Conservation (phyloP, 176 grass and related monocot species). For the Lolium multiflorum region DNA sequence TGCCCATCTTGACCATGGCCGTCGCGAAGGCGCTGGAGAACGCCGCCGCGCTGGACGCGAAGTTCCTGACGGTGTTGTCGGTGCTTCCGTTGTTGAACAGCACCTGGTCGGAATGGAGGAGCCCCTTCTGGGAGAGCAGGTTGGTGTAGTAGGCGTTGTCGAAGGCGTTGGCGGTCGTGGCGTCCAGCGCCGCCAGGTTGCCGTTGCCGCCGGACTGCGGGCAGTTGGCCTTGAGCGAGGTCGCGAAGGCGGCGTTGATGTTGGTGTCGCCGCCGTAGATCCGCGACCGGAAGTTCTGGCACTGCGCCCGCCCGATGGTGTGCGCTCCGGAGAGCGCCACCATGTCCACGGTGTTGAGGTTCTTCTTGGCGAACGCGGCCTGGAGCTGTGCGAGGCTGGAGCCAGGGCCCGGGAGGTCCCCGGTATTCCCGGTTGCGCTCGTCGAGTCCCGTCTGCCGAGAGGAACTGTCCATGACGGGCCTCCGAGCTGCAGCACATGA, state of each 20-base stretch:
- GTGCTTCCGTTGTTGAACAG: slow-evolving; percentile 67
- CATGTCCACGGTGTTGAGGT: not conserved
- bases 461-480: not conserved
- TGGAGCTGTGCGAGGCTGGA: not conserved
- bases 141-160: slow-evolving; percentile 73
- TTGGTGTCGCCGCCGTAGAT: slow-evolving; percentile 61
- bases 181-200: slow-evolving; percentile 68
- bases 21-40: slow-evolving; percentile 53
- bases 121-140: slow-evolving; percentile 50
- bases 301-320: slow-evolving; percentile 65
- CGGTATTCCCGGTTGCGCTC: not conserved
- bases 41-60: slow-evolving; percentile 32
- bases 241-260: slow-evolving; percentile 53
- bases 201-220: slow-evolving; percentile 40
- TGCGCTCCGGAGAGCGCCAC: slow-evolving; percentile 43
- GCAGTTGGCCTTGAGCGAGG: slow-evolving; percentile 64
- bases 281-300: slow-evolving; percentile 41
- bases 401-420: not conserved
- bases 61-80: slow-evolving; percentile 56
- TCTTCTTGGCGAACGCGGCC: not conserved
- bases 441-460: slow-evolving; percentile 51
- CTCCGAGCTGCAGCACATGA: no score
- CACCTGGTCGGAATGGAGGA: slow-evolving; percentile 75
- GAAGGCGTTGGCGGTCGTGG: slow-evolving; percentile 26
- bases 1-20: slow-evolving; percentile 55